phyloP scores from a whole-genome alignment of 257 asterid genomes.

The Scutellaria baicalensis region DNA sequence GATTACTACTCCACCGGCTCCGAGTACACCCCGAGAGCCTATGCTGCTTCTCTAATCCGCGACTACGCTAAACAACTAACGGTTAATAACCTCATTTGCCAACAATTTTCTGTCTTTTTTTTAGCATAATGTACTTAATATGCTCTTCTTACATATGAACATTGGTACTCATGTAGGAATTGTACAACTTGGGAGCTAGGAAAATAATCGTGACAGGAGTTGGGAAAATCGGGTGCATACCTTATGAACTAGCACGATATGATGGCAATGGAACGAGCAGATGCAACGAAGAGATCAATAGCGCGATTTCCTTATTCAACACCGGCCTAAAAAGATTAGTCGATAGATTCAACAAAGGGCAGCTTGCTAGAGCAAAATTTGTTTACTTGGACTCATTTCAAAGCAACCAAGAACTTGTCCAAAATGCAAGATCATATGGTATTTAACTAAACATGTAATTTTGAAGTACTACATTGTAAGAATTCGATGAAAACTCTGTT shows the following conservation, averaged over 20 bases:
- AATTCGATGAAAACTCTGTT: neutral
- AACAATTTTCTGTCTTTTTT: neutral
- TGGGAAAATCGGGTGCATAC: constrained; percentile 88
- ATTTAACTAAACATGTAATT: neutral
- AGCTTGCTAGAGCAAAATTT: constrained; percentile 59
- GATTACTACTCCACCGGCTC: constrained; percentile 54
- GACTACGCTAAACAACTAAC: constrained; percentile 60
- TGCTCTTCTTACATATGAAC: neutral
- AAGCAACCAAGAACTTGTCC: constrained; percentile 53
- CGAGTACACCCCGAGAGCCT: constrained; percentile 50
- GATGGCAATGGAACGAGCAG: constrained; percentile 52
- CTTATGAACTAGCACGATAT: constrained; percentile 67
- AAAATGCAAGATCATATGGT: constrained; percentile 62
- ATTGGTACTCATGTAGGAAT: constrained; percentile 18
- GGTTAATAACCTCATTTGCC: constrained; percentile 12
- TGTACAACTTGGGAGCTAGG: constrained; percentile 74
- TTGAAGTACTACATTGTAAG: neutral
- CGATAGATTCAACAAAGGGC: constrained; percentile 45
- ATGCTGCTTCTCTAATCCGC: constrained; percentile 64
- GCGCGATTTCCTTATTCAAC: constrained; percentile 59
- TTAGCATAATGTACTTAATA: too few relatives aligned
- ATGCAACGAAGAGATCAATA: constrained; percentile 84
- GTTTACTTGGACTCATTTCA: constrained; percentile 62
- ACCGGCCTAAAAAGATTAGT: constrained; percentile 53
- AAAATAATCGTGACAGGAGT: constrained; percentile 62